Evolutionary conservation across 352 stramenopile genomes (phyloP), one percentile per base, ranked within the genome.

Genomic region (Pythium insidiosum): DNA sequence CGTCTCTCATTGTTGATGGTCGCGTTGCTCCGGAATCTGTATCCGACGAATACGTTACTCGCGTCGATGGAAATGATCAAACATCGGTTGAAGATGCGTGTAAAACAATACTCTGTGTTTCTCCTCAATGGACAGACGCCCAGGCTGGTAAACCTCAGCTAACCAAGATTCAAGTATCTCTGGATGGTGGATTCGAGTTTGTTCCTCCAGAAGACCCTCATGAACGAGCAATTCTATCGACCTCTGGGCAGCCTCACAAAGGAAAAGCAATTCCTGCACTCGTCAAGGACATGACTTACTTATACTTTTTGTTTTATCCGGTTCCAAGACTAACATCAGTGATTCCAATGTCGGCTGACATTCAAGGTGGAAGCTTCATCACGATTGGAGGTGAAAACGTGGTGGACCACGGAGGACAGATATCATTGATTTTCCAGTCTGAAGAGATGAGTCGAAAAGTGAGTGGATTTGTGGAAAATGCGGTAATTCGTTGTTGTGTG

Each of bases 281-380:
- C 18, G 41, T 66, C 9, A 70, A 69, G 19, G 75, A 88, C 38
- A 54, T 82, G 28, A 79, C 75, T 16, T 75, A 84, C 30, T 61
- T 91, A 42, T 84, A 78, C 38, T 91, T 86, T 36, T 47, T 91
- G 11, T 91, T 81, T 39, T 91, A 91, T 42, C 62, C 56, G 5
- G 56, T 66, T 5, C 75, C 78, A 23, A 53, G 53, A n/a, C 48
- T 88, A 6, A 53, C 38, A 10, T 63, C 63, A 5, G 66, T 83
- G 16, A 53, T 70, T 1, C 75, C 78, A 16, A 62, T 84, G 50
- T 88, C 75, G 1, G 73, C 75, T 0, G 75, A 84, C 15, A 80
- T 72, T 21, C 56, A 73, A 23, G 78, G 78, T 3, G 78, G 75
- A 0, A 87, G 75, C 41, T 76, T 73, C 43, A 56, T 91, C 35